phyloP scores from a whole-genome alignment of 306 rosid genomes.

The Prosopis cineraria region DNA sequence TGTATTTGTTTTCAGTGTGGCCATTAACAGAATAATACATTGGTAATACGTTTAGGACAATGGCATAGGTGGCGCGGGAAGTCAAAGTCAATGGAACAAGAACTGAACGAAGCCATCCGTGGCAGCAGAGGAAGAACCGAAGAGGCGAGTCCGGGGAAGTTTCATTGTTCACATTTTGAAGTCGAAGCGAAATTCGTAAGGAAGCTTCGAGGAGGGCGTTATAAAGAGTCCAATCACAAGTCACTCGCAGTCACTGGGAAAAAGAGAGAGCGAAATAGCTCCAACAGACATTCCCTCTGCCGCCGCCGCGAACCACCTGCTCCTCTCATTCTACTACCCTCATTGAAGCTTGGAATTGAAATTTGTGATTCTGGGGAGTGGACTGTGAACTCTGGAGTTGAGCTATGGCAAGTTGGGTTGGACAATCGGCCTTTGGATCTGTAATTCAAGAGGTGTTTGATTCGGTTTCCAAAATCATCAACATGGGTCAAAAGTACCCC shows the following conservation, averaged over 20 bases:
- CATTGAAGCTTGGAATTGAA: not conserved
- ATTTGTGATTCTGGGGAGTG: not conserved
- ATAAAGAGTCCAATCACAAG: not conserved
- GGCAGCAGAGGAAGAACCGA: not conserved
- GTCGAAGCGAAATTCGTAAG: not conserved
- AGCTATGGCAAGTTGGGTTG: not conserved
- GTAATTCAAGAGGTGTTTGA: slow-evolving; percentile 12
- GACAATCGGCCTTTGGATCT: slow-evolving; percentile 28
- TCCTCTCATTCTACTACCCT: not conserved
- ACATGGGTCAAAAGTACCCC: slow-evolving; percentile 5
- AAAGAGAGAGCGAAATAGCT: not conserved
- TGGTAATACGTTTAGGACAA: not conserved
- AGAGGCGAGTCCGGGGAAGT: not conserved
- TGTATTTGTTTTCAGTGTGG: too few relatives aligned
- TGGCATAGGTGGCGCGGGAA: not conserved
- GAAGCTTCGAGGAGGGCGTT: not conserved
- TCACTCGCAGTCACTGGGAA: not conserved
- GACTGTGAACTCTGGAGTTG: not conserved
- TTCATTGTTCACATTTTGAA: not conserved
- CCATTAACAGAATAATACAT: too few relatives aligned
- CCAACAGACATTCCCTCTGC: not conserved
- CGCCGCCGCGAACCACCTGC: not conserved
- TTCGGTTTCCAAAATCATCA: not conserved
- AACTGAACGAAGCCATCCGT: not conserved
- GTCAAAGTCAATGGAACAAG: not conserved